Evolutionary conservation across 495 filamentous ascomycete species (phyloP), one percentile per base, ranked within the genome.

Genomic region (Pyronema omphalodes): DNA sequence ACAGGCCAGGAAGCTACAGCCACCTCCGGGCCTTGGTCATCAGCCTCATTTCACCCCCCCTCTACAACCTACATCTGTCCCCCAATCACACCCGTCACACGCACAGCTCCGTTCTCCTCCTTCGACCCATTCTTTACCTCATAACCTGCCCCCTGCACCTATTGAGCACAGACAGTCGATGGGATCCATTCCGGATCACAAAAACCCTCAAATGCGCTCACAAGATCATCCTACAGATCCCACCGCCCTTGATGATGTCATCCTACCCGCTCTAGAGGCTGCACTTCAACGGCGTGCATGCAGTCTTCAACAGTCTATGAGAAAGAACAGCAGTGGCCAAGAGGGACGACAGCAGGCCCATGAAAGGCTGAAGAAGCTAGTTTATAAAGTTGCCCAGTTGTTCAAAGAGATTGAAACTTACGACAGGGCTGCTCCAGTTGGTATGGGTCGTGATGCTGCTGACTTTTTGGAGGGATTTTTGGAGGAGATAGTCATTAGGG

Each of bases 401-500:
- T 88, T 93, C 64, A 78, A 76, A 58, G 85, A 91, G 66, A 85
- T 98, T 57, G 88, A 98, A 63, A 75, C 80, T 44, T 83, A 78
- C 68, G 91, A 98, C 66, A 80, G 77, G 63, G 76, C 78, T 44
- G 81, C 81, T 50, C 82, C 85, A 6, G 86, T 98, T 1, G 83
- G 85, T 0, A 94, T 96, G 91, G 88, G 86, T 4, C 82, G 81
- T 37, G 87, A 84, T 9, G 85, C 94, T 14, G 76, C 78, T 45
- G 81, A 80, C 0, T 91, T 95, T 58, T 69, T 96, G 34, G 91
- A 98, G 67, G 88, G 84, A 1, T 78, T 94, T 57, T 71, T 98
- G 34, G 91, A 98, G 70, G 91, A 96, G 71, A 78, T 96, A 12
- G 73, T 98, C n/a, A 86, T 94, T 6, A 71, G 91, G 36, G 83